Evolutionary conservation across 371 early-diverging fungal species (phyloP), one percentile per base, ranked within the genome.

Genomic region (Phascolomyces articulosus): DNA sequence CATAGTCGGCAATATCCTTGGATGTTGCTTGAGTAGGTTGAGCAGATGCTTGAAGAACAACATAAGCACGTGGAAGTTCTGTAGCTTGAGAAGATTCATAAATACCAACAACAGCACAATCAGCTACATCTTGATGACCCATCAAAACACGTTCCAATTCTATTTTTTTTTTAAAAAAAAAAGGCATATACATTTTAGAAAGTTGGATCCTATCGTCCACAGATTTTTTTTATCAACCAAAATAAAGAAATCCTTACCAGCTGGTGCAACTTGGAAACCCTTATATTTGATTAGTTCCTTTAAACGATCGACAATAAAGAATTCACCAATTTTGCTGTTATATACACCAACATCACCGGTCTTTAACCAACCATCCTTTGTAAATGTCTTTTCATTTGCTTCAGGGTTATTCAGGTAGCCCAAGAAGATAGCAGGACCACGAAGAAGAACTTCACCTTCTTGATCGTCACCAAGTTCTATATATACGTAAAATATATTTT

Each of bases 281-380:
- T 91, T 91, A 75, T 84, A 90, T 70, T 82, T 88, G 65, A 93
- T 90, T 31, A 93, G 71, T 66, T 93, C 93, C 73, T 93, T 93
- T 49, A 90, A 72, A 15, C 93, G 86, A 62, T 91, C 92, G 7
- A 86, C 82, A 26, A 91, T 84, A 58, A 72, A 88, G 61, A 93
- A 88, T 67, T 85, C 75, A 0, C 85, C 85, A 9, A 70, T 64
- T 4, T 85, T 54, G 15, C 69, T 64, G 63, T 89, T 87, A 8
- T 84, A 83, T 31, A 82, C 72, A 1, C 86, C 95, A 21, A 96
- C 74, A 66, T 97, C 97, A n/a, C 95, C 96, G 0, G 93, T 94
- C 44, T 88, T 91, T 69, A 95, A 73, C 81, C 88, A 96, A 1
- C 92, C 92, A 27, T 88, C 86, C 0, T 63, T 6, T 56, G 89